Evolutionary conservation across 768 basidiomycete species (phyloP).

Genomic region (Trametes cingulata): DNA sequence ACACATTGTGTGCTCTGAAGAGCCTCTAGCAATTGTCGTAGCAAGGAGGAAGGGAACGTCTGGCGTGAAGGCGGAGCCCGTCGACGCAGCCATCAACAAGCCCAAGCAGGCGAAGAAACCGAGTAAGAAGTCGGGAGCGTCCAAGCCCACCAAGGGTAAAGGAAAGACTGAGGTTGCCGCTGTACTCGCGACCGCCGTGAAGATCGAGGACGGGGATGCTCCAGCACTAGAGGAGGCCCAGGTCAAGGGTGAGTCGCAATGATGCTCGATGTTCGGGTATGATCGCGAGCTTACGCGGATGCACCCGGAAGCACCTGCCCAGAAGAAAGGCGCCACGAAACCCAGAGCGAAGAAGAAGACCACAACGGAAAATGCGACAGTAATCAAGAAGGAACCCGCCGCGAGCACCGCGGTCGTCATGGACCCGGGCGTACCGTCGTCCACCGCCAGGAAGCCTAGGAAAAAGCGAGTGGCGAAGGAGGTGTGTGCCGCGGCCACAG

Average conservation of each 20-base stretch:
- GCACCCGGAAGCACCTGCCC: background rate
- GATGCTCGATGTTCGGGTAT: background rate
- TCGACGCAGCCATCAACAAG: background rate
- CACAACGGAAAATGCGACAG: background rate
- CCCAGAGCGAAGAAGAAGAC: background rate
- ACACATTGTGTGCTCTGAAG: background rate
- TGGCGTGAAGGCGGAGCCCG: background rate
- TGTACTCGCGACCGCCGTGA: background rate
- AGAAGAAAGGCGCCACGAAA: background rate
- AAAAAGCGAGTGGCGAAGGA: too few species aligned
- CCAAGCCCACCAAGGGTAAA: background rate
- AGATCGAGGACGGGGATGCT: background rate
- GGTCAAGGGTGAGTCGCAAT: background rate
- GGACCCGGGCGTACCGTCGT: too few species aligned
- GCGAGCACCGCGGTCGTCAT: background rate
- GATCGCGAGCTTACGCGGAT: too few species aligned
- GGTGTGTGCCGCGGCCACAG: too few species aligned
- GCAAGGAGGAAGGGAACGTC: background rate
- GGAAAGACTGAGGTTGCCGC: too few species aligned
- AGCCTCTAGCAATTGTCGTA: conserved; percentile 4
- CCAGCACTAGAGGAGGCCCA: background rate
- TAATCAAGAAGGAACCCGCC: background rate
- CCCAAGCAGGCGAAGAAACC: background rate
- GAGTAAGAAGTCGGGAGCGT: background rate
- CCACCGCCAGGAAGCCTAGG: too few species aligned